Percentiles rank a stretch among this genome's conserved stretches.
Conservation (phyloP, 2,329 filamentous ascomycete species). For the Ceratocystis variospora region DNA sequence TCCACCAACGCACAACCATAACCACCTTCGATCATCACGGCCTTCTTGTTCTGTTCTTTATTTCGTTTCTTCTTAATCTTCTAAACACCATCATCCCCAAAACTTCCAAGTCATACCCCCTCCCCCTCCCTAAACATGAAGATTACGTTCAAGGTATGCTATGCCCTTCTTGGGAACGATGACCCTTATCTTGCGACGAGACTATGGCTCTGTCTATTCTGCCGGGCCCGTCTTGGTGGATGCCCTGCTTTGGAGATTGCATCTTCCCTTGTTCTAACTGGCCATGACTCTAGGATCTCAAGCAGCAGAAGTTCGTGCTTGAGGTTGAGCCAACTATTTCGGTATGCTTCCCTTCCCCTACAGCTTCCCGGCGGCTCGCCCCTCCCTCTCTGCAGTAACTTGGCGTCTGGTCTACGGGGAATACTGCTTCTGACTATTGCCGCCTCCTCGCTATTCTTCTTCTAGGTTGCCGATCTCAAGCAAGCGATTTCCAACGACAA, state of each 20-base stretch:
- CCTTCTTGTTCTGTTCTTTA: neutral
- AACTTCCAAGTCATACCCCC: no score
- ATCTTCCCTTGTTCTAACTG: neutral
- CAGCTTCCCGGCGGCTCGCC: conserved; percentile 10
- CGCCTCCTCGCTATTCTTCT: neutral
- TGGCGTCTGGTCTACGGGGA: neutral
- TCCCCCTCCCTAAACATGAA: conserved; percentile 40
- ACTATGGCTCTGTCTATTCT: no score
- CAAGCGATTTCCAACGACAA: conserved; percentile 84
- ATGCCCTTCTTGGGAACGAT: no score
- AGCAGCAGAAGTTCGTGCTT: conserved; percentile 96
- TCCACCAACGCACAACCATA: no score
- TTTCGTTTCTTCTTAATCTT: neutral
- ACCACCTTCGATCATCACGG: neutral
- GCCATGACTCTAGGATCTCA: conserved; percentile 57
- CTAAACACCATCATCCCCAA: no score
- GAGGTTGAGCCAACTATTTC: conserved; percentile 87
- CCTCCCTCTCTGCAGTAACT: neutral
- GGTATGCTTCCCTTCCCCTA: conserved; percentile 36
- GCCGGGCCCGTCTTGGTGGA: no score
- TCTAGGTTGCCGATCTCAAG: conserved; percentile 77
- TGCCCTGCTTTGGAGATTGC: conserved; percentile 6
- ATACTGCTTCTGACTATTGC: neutral
- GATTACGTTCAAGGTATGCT: conserved; percentile 50
- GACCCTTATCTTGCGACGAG: no score